Evolutionary conservation across 1,139 yeast genomes (phyloP).

Genomic region (Petasospora rhodanensis): DNA sequence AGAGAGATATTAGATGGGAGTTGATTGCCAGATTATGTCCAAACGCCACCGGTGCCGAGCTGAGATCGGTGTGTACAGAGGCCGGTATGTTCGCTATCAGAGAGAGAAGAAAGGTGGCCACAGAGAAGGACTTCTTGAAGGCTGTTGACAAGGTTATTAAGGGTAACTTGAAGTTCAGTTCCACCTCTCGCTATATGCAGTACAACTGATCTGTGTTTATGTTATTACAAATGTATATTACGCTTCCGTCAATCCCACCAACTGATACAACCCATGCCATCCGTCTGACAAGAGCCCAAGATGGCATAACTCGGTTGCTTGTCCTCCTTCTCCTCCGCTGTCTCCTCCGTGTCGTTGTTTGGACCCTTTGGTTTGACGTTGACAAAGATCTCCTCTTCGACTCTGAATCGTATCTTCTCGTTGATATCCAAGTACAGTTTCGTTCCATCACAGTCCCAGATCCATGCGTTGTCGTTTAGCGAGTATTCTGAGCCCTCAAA

Average conservation of each 20-base stretch:
- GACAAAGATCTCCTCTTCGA: constrained; percentile 83
- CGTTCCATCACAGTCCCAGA: constrained; percentile 73
- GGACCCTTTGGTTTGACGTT: constrained; percentile 77
- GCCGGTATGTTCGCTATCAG: constrained; percentile 99
- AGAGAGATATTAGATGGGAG: constrained; percentile 97
- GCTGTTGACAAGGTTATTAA: constrained; percentile 98
- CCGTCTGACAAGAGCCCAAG: constrained; percentile 88
- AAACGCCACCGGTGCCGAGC: constrained; percentile 97
- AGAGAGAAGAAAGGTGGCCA: constrained; percentile 96
- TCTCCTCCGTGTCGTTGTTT: constrained; percentile 42
- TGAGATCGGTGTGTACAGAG: constrained; percentile 93
- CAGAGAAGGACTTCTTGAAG: constrained; percentile 93
- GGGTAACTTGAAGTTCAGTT: constrained; percentile 96
- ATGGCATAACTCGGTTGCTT: constrained; percentile 66
- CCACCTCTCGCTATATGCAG: constrained; percentile 97
- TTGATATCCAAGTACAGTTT: constrained; percentile 80
- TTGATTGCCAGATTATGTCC: constrained; percentile 95
- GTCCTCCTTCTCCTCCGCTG: constrained; percentile 25
- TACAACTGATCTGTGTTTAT: constrained; percentile 77
- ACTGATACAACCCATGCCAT: constrained; percentile 91
- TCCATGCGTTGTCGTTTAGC: constrained; percentile 87
- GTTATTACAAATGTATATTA: constrained; percentile 2
- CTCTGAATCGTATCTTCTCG: constrained; percentile 84
- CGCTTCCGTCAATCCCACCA: constrained; percentile 73
- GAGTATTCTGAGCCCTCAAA: constrained; percentile 75